Percentiles rank a stretch among this genome's conserved stretches.
Evolutionary conservation across 2,329 filamentous ascomycete species (phyloP).

Genomic region (Elsinoe australis): DNA sequence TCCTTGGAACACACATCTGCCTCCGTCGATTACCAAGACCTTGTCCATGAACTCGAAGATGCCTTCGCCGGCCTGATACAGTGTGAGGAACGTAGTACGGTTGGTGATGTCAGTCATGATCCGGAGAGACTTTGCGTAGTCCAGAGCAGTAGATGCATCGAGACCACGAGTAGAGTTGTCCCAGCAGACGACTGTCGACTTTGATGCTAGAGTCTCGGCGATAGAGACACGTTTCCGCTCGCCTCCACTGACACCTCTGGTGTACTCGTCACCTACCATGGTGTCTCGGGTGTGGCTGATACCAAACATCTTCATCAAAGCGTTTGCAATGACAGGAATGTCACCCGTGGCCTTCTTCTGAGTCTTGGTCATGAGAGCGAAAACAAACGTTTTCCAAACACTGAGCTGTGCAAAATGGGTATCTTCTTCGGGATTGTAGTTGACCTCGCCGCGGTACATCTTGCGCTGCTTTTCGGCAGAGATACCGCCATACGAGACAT

Average conservation of each 20-base stretch:
- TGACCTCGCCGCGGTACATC: constrained; percentile 65
- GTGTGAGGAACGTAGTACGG: constrained; percentile 60
- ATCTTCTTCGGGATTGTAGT: constrained; percentile 72
- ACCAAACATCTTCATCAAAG: constrained; percentile 68
- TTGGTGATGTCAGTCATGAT: constrained; percentile 73
- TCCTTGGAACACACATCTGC: constrained; percentile 61
- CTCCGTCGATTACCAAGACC: constrained; percentile 67
- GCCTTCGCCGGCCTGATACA: constrained; percentile 64
- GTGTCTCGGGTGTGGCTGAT: constrained; percentile 70
- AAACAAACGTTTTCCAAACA: constrained; percentile 69
- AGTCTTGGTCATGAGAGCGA: constrained; percentile 68
- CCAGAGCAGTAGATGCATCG: constrained; percentile 69
- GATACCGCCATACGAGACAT: constrained; percentile 66
- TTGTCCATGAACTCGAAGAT: constrained; percentile 73
- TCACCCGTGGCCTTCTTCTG: constrained; percentile 56
- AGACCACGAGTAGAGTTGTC: constrained; percentile 76
- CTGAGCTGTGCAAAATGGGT: constrained; percentile 65
- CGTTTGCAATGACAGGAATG: constrained; percentile 61
- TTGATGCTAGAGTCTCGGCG: constrained; percentile 66
- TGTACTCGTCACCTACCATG: constrained; percentile 63
- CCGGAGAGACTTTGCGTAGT: constrained; percentile 68
- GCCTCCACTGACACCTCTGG: constrained; percentile 68
- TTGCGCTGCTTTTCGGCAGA: constrained; percentile 59
- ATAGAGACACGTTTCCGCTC: constrained; percentile 76
- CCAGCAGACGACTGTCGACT: constrained; percentile 67